Conservation (phyloP, 129 eudicot genomes). For the Daucus carota region DNA sequence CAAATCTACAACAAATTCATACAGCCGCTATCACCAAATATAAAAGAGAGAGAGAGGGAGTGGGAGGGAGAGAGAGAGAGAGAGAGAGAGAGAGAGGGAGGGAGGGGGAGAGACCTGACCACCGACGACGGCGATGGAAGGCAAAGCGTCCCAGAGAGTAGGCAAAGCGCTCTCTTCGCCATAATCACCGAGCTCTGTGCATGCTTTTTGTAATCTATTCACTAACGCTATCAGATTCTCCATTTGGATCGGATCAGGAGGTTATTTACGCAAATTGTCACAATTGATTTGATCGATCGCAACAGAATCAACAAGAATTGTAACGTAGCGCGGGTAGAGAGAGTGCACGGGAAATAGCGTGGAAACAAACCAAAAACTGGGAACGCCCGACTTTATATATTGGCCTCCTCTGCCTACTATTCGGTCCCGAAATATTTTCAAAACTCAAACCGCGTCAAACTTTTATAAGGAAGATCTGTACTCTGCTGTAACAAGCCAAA, state of each 20-base stretch:
- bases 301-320: not conserved
- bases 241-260: conserved; percentile 36
- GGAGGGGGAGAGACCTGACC: conserved; percentile 35
- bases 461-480: too few species aligned
- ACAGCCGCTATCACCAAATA: not conserved
- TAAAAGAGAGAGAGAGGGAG: not conserved
- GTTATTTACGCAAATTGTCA: not conserved
- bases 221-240: conserved; percentile 72
- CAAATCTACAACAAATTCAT: not conserved
- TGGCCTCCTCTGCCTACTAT: not conserved
- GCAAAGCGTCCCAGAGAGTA: conserved; percentile 90
- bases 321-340: not conserved
- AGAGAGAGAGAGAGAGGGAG: not conserved
- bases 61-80: not conserved
- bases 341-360: too few species aligned
- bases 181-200: conserved; percentile 88
- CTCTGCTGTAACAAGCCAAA: too few species aligned
- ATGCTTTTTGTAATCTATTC: conserved; percentile 79
- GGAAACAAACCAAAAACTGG: not conserved
- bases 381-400: not conserved
- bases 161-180: conserved; percentile 90
- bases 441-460: conserved; percentile 7
- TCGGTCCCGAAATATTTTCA: not conserved
- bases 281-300: not conserved
- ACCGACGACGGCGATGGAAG: conserved; percentile 96